Conservation (phyloP, 2,329 filamentous ascomycete genomes). For the Verticillium klebahnii region DNA sequence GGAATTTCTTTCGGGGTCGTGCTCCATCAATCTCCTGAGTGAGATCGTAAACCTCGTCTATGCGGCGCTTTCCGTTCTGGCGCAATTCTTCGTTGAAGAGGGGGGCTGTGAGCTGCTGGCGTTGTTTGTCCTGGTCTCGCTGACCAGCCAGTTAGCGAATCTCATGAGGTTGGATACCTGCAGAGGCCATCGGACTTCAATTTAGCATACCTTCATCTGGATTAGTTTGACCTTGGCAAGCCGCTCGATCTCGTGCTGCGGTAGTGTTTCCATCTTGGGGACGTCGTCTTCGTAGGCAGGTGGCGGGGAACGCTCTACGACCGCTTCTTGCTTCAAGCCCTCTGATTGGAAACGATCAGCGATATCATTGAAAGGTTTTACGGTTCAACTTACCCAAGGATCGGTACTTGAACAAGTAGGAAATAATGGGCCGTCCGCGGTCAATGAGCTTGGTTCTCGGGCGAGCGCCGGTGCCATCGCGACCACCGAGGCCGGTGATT, state of each 20-base stretch:
- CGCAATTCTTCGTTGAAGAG: slow-evolving; percentile 1
- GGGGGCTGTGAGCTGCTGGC: slow-evolving; percentile 6
- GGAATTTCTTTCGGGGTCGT: neutral
- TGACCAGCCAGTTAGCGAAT: neutral
- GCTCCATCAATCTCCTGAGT: slow-evolving; percentile 11
- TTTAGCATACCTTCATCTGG: slow-evolving; percentile 17
- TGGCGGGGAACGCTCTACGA: slow-evolving; percentile 21
- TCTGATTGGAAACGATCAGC: slow-evolving; percentile 13
- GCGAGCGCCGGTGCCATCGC: too few relatives aligned
- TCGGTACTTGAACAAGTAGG: slow-evolving; percentile 25
- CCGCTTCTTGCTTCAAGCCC: slow-evolving; percentile 22
- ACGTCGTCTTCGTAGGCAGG: slow-evolving; percentile 12
- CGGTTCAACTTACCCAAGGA: slow-evolving; percentile 17
- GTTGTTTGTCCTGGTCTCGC: slow-evolving; percentile 1
- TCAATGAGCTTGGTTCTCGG: neutral
- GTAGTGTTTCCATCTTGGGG: slow-evolving; percentile 13
- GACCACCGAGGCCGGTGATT: neutral
- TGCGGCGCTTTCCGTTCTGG: slow-evolving; percentile 20
- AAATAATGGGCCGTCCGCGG: slow-evolving; percentile 18
- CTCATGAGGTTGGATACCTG: neutral
- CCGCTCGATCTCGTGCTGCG: slow-evolving; percentile 18
- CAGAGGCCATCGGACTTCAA: neutral
- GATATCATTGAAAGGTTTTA: neutral
- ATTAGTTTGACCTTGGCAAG: slow-evolving; percentile 24
- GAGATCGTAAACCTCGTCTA: slow-evolving; percentile 19